phyloP scores from a whole-genome alignment of 73 alveolate species.

The Halteria grandinella region DNA sequence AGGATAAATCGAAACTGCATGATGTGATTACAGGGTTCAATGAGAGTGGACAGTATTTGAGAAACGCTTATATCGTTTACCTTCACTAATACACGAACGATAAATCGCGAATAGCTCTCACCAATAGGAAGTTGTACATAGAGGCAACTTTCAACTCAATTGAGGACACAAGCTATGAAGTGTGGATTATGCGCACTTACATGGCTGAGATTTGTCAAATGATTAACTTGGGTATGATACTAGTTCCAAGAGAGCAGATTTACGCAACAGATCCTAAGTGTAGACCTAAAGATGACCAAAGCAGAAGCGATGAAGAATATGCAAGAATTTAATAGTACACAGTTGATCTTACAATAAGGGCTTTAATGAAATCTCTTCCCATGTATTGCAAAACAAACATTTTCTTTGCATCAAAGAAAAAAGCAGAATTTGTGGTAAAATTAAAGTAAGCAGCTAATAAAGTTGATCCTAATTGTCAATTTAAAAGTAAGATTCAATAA shows the following conservation, averaged over 20 bases:
- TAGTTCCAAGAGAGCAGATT: slow-evolving; percentile 32
- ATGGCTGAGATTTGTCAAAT: slow-evolving; percentile 13
- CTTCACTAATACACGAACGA: slow-evolving; percentile 7
- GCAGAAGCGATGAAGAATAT: too few species aligned
- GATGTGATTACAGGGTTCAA: slow-evolving; percentile 9
- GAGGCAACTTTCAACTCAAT: slow-evolving; percentile 49
- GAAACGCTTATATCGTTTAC: slow-evolving; percentile 33
- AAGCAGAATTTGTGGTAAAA: slow-evolving; percentile 1
- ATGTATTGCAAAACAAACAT: slow-evolving; percentile 10
- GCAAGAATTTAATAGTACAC: slow-evolving; percentile 5
- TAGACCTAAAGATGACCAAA: too few species aligned
- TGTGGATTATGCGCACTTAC: slow-evolving; percentile 16
- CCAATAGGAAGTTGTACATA: slow-evolving; percentile 22
- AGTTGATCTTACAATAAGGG: slow-evolving; percentile 5
- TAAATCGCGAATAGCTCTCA: background rate
- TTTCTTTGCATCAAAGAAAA: slow-evolving; percentile 33
- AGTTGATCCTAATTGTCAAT: too few species aligned
- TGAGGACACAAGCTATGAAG: slow-evolving; percentile 30
- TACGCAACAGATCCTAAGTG: slow-evolving; percentile 46
- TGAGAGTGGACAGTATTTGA: slow-evolving; percentile 25
- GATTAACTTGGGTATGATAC: slow-evolving; percentile 24
- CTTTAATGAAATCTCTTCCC: background rate
- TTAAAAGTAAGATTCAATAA: too few species aligned
- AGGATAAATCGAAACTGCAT: background rate
- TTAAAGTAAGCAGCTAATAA: background rate